Evolutionary conservation across 768 basidiomycete genomes (phyloP).

Genomic region (Filobasidium floriforme): DNA sequence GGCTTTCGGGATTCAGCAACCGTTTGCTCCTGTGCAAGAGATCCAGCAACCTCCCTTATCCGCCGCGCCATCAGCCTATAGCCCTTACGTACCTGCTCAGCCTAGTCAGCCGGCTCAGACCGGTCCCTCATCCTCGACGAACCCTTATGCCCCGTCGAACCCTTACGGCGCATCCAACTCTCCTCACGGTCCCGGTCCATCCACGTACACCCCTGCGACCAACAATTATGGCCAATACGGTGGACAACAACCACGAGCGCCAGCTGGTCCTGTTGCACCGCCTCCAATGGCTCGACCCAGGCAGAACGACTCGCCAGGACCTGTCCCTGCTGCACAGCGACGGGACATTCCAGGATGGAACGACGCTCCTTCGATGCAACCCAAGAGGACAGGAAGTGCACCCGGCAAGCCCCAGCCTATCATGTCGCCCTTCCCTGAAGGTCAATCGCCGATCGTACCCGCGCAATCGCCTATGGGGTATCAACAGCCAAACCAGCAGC

Average conservation of each 20-base stretch:
- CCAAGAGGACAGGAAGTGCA: slow-evolving; percentile 52
- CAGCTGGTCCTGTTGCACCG: slow-evolving; percentile 42
- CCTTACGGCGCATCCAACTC: slow-evolving; percentile 35
- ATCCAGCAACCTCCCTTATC: slow-evolving; percentile 32
- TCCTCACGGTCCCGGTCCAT: slow-evolving; percentile 43
- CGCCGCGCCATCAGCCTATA: slow-evolving; percentile 9
- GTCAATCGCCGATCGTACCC: slow-evolving; percentile 29
- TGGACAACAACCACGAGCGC: slow-evolving; percentile 31
- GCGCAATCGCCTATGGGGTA: slow-evolving; percentile 7
- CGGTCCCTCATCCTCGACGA: slow-evolving; percentile 12
- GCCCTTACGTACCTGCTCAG: slow-evolving; percentile 13
- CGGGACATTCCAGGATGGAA: slow-evolving; percentile 80
- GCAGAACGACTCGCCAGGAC: slow-evolving; percentile 44
- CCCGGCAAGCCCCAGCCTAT: slow-evolving; percentile 63
- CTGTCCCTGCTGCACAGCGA: slow-evolving; percentile 54
- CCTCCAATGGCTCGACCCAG: slow-evolving; percentile 37
- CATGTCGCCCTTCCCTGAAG: slow-evolving; percentile 79
- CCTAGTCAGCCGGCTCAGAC: slow-evolving; percentile 4
- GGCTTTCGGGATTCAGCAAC: slow-evolving; percentile 26
- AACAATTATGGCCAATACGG: slow-evolving; percentile 16
- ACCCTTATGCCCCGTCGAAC: slow-evolving; percentile 28
- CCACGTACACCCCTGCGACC: slow-evolving; percentile 2
- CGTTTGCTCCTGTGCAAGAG: slow-evolving; percentile 25
- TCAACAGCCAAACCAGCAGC: slow-evolving; percentile 10
- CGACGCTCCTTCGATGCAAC: slow-evolving; percentile 60